Evolutionary conservation across 805 yeast genomes (phyloP).

Genomic region (Sugiyamaella boreocaroliniensis): DNA sequence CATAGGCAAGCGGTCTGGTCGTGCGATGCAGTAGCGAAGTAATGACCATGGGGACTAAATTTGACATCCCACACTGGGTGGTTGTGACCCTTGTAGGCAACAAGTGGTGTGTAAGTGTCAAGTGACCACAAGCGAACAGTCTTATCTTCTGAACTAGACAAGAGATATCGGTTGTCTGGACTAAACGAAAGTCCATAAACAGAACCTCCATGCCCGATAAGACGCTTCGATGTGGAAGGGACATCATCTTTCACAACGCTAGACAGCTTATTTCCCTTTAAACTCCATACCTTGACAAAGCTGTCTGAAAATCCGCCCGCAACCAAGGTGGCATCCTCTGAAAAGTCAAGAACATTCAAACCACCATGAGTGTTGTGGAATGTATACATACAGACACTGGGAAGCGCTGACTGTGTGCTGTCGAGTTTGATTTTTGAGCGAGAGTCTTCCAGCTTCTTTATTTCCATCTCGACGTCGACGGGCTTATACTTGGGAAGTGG

Average conservation of each 20-base stretch:
- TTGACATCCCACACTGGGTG: conserved; percentile 97
- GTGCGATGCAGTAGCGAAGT: conserved; percentile 96
- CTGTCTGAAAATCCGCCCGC: conserved; percentile 96
- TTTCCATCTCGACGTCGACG: conserved; percentile 70
- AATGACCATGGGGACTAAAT: conserved; percentile 92
- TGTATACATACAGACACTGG: conserved; percentile 96
- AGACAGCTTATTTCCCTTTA: conserved; percentile 79
- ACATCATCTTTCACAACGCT: conserved; percentile 29
- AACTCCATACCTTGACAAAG: conserved; percentile 83
- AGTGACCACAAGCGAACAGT: conserved; percentile 90
- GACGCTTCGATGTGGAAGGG: conserved; percentile 35
- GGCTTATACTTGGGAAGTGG: conserved; percentile 85
- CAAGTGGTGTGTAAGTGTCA: conserved; percentile 83
- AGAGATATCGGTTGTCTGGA: conserved; percentile 76
- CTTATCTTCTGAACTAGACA: conserved; percentile 85
- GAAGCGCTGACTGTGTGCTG: conserved; percentile 67
- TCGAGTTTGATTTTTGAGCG: conserved; percentile 66
- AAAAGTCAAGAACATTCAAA: conserved; percentile 78
- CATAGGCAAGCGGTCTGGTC: conserved; percentile 96
- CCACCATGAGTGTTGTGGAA: conserved; percentile 92
- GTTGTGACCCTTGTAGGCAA: conserved; percentile 91
- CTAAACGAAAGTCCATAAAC: conserved; percentile 86
- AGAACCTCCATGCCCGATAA: conserved; percentile 91
- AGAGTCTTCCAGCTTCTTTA: conserved; percentile 73
- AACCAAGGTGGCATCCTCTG: conserved; percentile 75